Conservation (phyloP, 176 grass and related monocot species). For the Aegilops umbellulata region DNA sequence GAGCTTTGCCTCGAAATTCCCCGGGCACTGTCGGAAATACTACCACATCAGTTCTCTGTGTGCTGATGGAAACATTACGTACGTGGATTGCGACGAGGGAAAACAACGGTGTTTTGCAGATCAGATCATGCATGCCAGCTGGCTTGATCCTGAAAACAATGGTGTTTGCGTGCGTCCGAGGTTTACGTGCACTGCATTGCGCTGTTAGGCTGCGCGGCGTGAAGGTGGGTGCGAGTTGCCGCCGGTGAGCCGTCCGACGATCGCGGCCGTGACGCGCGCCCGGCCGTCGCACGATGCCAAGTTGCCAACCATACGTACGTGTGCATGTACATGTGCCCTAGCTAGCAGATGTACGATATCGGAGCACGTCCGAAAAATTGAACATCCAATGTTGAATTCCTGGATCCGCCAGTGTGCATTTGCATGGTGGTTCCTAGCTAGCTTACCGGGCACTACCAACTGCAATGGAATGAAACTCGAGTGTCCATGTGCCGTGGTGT, state of each 20-base stretch:
- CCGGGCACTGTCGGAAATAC: background rate
- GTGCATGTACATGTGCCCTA: no score
- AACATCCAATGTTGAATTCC: no score
- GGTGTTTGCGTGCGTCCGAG: no score
- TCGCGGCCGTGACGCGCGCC: background rate
- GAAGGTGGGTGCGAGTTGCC: background rate
- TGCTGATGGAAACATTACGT: constrained; percentile 27
- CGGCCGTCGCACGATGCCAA: background rate
- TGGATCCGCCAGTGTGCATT: no score
- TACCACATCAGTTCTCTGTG: background rate
- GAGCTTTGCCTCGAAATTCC: background rate
- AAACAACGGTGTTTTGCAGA: no score
- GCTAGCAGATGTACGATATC: background rate
- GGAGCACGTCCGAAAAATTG: background rate
- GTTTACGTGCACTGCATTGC: background rate
- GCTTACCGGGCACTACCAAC: constrained; percentile 28
- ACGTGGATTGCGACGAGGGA: no score
- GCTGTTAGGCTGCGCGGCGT: no score
- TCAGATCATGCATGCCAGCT: no score
- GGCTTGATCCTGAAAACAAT: no score
- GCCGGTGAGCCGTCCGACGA: background rate
- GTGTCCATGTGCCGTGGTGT: background rate
- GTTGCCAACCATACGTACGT: no score
- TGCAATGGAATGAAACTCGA: background rate
- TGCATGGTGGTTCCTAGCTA: constrained; percentile 21